Evolutionary conservation across 83 land plant species (phyloP), one percentile per base, ranked within the genome.

Genomic region (Larix sibirica): DNA sequence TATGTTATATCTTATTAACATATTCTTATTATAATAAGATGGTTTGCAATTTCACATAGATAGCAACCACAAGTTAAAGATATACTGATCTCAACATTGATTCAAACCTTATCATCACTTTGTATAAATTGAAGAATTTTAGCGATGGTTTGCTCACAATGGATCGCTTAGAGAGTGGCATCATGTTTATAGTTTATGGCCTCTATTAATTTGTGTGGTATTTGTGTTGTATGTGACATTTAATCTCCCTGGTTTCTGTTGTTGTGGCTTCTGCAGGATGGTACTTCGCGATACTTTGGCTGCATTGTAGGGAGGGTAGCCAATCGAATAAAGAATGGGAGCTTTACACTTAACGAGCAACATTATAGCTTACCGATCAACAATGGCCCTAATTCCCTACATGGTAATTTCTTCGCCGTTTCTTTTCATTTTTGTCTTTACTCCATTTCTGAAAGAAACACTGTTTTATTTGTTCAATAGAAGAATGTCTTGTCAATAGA

Each of bases 301-400:
- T 89, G 94, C 88, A 94, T 94, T 80, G 96, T 94, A 7, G 96
- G 96, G 1, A 79, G 96, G 33, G 95, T 94, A 3, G 96, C 96
- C 14, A 94, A 94, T 69, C 77, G 96, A 65, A 94, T 94, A 33
- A 94, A 92, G 82, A 86, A 94, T 42, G 96, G 94, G 44, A 87
- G 83, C 67, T 94, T 94, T 63, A 87, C 88, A 10, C 89, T 94
- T 17, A 80, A 92, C 82, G 96, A 95, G 17, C 80, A 82, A 18
- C 79, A 90, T 12, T 89, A 94, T 79, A 67, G 84, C 67, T 83
- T 94, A 88, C 91, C 92, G 18, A 62, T 91, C 77, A 94, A 94
- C 89, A 88, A 89, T 31, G 86, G 86, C 4, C 92, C 92, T 31
- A 92, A 94, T 81, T 84, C 91, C 70, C 89, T 94, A 60, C 96